A percentile compares a stretch with the other conserved stretches of the same genome.
Conservation (phyloP, 352 stramenopile species). For the Pythium phragmiticola region DNA sequence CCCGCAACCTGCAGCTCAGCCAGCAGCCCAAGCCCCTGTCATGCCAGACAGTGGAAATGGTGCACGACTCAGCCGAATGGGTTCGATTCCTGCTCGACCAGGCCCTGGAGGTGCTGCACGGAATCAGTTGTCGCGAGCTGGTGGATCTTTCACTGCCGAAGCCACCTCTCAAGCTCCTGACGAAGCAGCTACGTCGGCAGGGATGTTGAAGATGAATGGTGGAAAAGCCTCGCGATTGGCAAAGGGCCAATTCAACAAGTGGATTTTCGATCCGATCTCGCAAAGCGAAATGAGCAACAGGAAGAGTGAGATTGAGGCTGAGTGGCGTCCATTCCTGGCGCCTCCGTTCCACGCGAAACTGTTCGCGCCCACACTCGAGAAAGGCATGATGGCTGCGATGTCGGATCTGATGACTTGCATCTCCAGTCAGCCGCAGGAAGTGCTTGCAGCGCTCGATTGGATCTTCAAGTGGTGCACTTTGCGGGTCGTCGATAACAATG, state of each 20-base stretch:
- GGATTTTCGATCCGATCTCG: slow-evolving; percentile 79
- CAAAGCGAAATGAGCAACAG: slow-evolving; percentile 61
- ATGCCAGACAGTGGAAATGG: background rate
- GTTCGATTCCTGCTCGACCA: slow-evolving; percentile 20
- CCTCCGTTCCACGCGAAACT: slow-evolving; percentile 73
- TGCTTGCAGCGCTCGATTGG: slow-evolving; percentile 67
- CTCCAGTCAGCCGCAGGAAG: slow-evolving; percentile 60
- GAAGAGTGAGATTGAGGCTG: slow-evolving; percentile 71
- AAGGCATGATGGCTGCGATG: slow-evolving; percentile 81
- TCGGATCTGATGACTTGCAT: slow-evolving; percentile 70
- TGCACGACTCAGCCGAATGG: slow-evolving; percentile 11
- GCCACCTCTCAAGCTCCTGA: slow-evolving; percentile 16
- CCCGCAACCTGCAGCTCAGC: slow-evolving; percentile 2
- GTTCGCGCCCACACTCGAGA: slow-evolving; percentile 76
- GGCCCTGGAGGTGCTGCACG: slow-evolving; percentile 6
- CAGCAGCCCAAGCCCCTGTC: background rate
- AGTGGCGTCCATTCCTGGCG: slow-evolving; percentile 76
- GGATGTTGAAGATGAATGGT: slow-evolving; percentile 62
- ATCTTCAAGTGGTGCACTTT: slow-evolving; percentile 87
- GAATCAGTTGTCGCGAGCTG: slow-evolving; percentile 17
- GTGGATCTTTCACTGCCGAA: slow-evolving; percentile 31
- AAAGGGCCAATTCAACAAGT: slow-evolving; percentile 79
- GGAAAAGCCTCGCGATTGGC: slow-evolving; percentile 56
- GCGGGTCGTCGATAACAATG: slow-evolving; percentile 87
- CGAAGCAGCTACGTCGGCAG: slow-evolving; percentile 24